Base-by-base conservation (phyloP, 495 filamentous ascomycete species). In the Neurospora sublineolata region DNA sequence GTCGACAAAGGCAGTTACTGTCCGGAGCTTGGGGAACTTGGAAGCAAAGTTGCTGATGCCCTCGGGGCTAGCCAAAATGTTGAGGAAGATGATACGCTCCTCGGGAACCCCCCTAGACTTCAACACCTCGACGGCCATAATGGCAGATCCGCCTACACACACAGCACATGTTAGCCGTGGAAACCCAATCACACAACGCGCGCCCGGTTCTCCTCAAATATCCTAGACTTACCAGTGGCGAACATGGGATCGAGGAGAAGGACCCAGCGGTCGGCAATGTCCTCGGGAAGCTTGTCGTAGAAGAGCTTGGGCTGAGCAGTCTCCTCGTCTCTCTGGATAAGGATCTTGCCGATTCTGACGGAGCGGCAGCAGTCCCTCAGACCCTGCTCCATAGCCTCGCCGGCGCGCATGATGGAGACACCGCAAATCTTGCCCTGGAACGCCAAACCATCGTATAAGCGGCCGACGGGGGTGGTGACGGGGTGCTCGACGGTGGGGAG, bases 361-460 rank as follows among this genome's bases (percentile, higher is more conserved):
- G 92, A 95, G 27, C 96, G 89, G 83, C 96, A 99, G 82, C 96
- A 99, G 81, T 99, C 94, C 23, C 96, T 86, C 74, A 99, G 83
- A 3, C 93, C 95, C 82, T 98, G 94, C 83, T 98, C 95, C 95
- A 99, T 98, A 40, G 94, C 92, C 80, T 99, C 95, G 39, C 95
- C 96, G 10, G 95, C 95, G 68, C 95, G 89, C 95, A 99, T 98
- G 75, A 99, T 98, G 12, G 92, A 96, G 58, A 99, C 95, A 40
- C 95, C 96, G 79, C 95, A 98, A 75, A 99, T 99, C 82, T 98
- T 97, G 44, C 95, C 95, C 79, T 99, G 91, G 77, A 99, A 98
- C 77, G 92, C 90, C 60, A 99, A 92, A 12, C 95, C 96, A 12
- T 91, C 85, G 79, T 98, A 98, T n/a, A 88, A 84, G 70, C 90